Evolutionary conservation across 352 stramenopile genomes (phyloP).

Genomic region (Phytophthora cryptogea): DNA sequence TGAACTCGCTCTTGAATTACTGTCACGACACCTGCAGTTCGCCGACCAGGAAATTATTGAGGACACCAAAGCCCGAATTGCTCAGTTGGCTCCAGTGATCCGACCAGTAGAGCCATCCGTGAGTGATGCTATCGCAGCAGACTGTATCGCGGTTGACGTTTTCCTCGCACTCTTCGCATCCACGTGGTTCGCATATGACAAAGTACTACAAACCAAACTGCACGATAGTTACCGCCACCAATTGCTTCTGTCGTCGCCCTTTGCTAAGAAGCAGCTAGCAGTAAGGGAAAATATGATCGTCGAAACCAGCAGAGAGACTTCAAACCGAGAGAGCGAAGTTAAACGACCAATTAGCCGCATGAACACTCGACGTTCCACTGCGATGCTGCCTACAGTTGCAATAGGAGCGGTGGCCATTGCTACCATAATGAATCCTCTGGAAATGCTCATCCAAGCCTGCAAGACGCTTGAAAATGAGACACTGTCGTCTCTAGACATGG

Average conservation of each 20-base stretch:
- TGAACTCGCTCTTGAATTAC: slow-evolving; percentile 35
- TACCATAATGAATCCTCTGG: slow-evolving; percentile 31
- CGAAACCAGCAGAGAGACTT: slow-evolving; percentile 3
- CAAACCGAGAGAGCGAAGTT: slow-evolving; percentile 2
- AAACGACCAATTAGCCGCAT: slow-evolving; percentile 10
- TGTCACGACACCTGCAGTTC: slow-evolving; percentile 49
- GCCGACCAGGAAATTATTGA: slow-evolving; percentile 24
- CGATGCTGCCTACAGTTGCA: slow-evolving; percentile 13
- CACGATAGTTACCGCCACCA: slow-evolving; percentile 54
- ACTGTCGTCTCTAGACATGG: slow-evolving; percentile 45
- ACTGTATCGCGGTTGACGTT: slow-evolving; percentile 45
- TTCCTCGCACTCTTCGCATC: slow-evolving; percentile 54
- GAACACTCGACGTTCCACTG: slow-evolving; percentile 10
- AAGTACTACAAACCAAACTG: slow-evolving; percentile 43
- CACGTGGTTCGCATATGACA: slow-evolving; percentile 54
- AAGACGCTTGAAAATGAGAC: slow-evolving; percentile 39
- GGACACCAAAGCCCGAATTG: slow-evolving; percentile 6
- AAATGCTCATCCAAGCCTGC: slow-evolving; percentile 44
- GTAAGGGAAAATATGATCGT: not conserved
- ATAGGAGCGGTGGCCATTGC: slow-evolving; percentile 15
- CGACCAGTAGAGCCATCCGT: slow-evolving; percentile 3
- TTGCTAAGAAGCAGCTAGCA: slow-evolving; percentile 23
- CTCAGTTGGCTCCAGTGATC: slow-evolving; percentile 15
- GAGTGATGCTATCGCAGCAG: slow-evolving; percentile 12
- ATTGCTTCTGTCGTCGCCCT: slow-evolving; percentile 37